These are phyloP conservation scores for Chlorencoelia australis DNA, from an alignment of 2,329 filamentous ascomycete genomes.

Conservation along the genomic window DNA sequence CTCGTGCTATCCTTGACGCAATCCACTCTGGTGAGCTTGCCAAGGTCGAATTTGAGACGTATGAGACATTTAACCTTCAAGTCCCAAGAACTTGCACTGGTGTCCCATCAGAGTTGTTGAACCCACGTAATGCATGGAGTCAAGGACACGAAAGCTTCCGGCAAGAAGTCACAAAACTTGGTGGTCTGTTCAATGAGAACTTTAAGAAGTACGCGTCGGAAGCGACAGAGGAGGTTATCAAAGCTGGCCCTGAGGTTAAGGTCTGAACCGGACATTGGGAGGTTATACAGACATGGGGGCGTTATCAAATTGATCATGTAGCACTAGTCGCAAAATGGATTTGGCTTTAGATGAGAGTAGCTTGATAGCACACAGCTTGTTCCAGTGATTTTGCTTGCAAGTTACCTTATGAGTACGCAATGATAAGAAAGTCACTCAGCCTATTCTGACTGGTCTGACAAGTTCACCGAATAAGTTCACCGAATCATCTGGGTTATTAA, in stretches of 20 bases:
- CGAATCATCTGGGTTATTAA: too few relatives aligned
- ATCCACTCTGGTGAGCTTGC: conserved; percentile 96
- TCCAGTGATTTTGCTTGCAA: too few relatives aligned
- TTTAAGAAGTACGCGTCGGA: conserved; percentile 91
- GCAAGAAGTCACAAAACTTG: conserved; percentile 83
- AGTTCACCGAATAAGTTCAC: too few relatives aligned
- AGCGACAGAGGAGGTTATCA: conserved; percentile 70
- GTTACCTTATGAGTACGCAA: too few relatives aligned
- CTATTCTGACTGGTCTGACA: too few relatives aligned
- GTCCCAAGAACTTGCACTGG: conserved; percentile 87
- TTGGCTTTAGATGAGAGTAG: too few relatives aligned
- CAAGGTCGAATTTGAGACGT: conserved; percentile 85
- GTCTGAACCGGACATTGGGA: conserved; percentile 8
- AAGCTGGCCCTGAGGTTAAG: conserved; percentile 42
- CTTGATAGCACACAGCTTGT: too few relatives aligned
- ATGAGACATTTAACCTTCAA: conserved; percentile 92
- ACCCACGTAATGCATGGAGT: conserved; percentile 90
- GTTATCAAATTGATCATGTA: too few relatives aligned
- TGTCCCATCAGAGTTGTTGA: conserved; percentile 85
- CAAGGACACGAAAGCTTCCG: conserved; percentile 72
- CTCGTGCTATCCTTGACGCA: conserved; percentile 92
- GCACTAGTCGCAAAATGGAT: too few relatives aligned
- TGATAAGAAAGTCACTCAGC: too few relatives aligned
- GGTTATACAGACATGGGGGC: too few relatives aligned
- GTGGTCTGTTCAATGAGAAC: conserved; percentile 85